A percentile compares a stretch with the other conserved stretches of the same genome.
Conservation (phyloP, 495 filamentous ascomycete genomes). For the Neurospora tetraspora region DNA sequence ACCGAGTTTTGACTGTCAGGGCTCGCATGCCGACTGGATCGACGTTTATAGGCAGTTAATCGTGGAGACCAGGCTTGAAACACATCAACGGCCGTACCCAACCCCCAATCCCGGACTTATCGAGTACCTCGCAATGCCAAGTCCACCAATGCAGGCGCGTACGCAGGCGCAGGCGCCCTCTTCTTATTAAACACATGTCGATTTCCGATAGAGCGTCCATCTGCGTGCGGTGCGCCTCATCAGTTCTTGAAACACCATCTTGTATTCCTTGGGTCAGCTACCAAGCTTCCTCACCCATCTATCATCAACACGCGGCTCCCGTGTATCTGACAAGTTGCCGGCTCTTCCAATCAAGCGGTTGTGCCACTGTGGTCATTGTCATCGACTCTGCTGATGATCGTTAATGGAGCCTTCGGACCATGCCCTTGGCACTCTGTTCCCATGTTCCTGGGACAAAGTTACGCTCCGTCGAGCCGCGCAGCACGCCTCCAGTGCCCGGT, state of each 20-base stretch:
- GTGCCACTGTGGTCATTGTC: background rate
- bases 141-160: slow-evolving; percentile 2
- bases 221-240: slow-evolving; percentile 2
- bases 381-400: background rate
- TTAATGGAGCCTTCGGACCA: slow-evolving; percentile 1
- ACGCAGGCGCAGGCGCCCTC: background rate
- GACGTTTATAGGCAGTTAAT: background rate
- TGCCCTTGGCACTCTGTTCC: background rate
- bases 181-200: background rate
- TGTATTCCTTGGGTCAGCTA: background rate
- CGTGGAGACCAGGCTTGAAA: background rate
- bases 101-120: background rate
- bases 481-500: background rate
- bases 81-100: slow-evolving; percentile 5
- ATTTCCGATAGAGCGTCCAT: background rate
- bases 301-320: background rate
- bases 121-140: background rate
- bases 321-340: background rate
- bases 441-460: background rate
- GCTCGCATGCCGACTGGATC: slow-evolving; percentile 1
- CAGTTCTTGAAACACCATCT: slow-evolving; percentile 6
- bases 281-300: background rate
- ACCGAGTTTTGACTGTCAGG: slow-evolving; percentile 3
- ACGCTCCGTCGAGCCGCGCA: too few species aligned
- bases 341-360: background rate